Base-by-base conservation (phyloP, 331 rosid species). In the Erythrophleum ivorense region DNA sequence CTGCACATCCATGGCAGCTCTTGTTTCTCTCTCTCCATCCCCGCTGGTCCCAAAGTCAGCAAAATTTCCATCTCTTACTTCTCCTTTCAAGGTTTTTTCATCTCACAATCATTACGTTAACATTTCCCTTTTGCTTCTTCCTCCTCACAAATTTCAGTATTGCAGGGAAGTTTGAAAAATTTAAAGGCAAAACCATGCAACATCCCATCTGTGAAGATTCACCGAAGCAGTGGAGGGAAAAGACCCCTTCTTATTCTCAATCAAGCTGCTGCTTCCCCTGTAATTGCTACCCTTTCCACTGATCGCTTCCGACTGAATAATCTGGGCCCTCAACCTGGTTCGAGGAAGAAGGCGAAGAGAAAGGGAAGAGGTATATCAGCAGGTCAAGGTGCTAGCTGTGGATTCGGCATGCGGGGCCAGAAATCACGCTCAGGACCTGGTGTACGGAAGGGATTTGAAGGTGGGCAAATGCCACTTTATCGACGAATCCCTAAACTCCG, bases 371-470 rank as follows among this genome's bases (percentile, higher is more conserved):
- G 99, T 46, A 88, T 90, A 16, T 21, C 99, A 0, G 98, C 99
- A 2, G 99, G 98, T 36, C 98, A 96, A 86, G 98, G 99, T 2
- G 92, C 89, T 18, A 96, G 99, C 83, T 96, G 99, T 65, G 99
- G 99, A 40, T 96, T 96, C 69, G 98, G 99, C 2, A 96, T 96
- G 99, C 88, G 98, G 46, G 99, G 99, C 3, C 99, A 96, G 88
- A 96, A 96, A 78, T 94, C 99, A 52, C 85, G 99, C 36, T 96
- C 99, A 57, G 99, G 98, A 0, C 97, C 99, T 4, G 99, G 98
- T 0, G 92, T 96, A 0, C 87, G 86, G 64, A 87, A 70, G 34
- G 99, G 99, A 0, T 96, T 94, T 75, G 99, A 96, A 78, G 99
- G 99, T 15, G 99, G 99, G 3, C 99, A 96, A 63, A 94, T 94